Evolutionary conservation across 164 flowering plant species (phyloP).

Genomic region (Cinnamomum micranthum): DNA sequence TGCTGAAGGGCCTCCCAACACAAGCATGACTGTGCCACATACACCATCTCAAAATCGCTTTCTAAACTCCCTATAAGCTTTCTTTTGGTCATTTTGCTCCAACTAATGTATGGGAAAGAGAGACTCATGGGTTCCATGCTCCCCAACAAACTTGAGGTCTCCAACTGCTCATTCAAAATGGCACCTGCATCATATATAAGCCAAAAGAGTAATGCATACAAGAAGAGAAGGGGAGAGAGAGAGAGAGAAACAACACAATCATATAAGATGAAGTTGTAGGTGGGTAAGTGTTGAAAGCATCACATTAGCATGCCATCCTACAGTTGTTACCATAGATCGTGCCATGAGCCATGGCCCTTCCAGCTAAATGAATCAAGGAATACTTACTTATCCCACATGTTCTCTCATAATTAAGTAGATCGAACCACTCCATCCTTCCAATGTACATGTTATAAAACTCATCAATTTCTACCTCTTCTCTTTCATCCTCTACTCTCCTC

Average conservation of each 20-base stretch:
- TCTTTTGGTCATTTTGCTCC: slow-evolving; percentile 31
- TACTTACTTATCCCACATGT: slow-evolving; percentile 40
- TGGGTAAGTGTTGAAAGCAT: neutral
- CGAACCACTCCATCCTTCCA: slow-evolving; percentile 51
- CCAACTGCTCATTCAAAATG: slow-evolving; percentile 25
- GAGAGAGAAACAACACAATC: neutral
- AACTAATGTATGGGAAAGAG: slow-evolving; percentile 12
- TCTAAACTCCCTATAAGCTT: slow-evolving; percentile 40
- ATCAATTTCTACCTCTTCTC: slow-evolving; percentile 21
- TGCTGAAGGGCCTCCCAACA: slow-evolving; percentile 65
- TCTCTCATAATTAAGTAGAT: slow-evolving; percentile 42
- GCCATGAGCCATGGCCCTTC: neutral
- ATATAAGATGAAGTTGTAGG: neutral
- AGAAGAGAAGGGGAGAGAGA: too few species aligned
- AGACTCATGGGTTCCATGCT: slow-evolving; percentile 11
- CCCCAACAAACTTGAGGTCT: slow-evolving; percentile 17
- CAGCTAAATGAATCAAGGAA: neutral
- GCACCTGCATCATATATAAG: slow-evolving; percentile 21
- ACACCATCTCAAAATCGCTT: slow-evolving; percentile 46
- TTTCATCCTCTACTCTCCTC: neutral
- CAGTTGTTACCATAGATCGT: neutral
- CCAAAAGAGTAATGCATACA: neutral
- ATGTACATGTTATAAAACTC: slow-evolving; percentile 31
- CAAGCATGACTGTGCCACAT: slow-evolving; percentile 59
- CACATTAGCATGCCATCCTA: too few species aligned